Base-by-base conservation (phyloP, 202 grass and related monocot species). In the Brachypodium distachyon region DNA sequence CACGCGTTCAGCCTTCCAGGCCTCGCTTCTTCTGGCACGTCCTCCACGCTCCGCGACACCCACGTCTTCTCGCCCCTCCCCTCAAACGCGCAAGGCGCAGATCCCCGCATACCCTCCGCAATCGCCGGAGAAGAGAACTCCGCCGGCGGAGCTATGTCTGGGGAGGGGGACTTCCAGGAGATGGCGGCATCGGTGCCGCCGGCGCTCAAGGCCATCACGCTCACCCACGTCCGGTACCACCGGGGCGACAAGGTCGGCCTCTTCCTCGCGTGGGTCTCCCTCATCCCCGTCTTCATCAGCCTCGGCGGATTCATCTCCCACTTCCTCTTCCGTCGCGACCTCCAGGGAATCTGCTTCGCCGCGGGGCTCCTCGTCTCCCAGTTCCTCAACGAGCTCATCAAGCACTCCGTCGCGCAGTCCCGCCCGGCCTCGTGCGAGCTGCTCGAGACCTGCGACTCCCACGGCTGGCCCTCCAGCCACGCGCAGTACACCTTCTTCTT, bases 401-500 rank as follows among this genome's bases (percentile, higher is more conserved):
- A 97, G 76, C 86, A 76, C 42, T 92, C 89, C 58, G 89, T 94
- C 42, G 89, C 88, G 84, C 91, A 97, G 75, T 94, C 89, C 22
- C 87, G 91, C 7, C 94, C 91, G 18, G 84, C 77, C 0, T 87
- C 86, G 7, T 97, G 94, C 81, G 87, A 83, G 55, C 70, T 86
- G 43, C 87, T 94, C 37, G 91, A 92, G 84, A 83, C 83, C 8
- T 97, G 95, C 69, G 95, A 94, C 41, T 97, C 95, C 68, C 91
- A 92, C 60, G 95, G 95, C 0, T 97, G 91, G 91, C 95, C 95
- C 4, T 97, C 95, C 22, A 92, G 89, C 48, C 95, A 97, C 75
- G 82, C 95, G 54, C 95, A 97, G 80, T 97, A 97, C 77, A 88
- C 61, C 77, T 94, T 97, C 85, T 97, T 97, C 91, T 97, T 97